Conservation (phyloP, 148 eudicot genomes). For the Polygonum aviculare region DNA sequence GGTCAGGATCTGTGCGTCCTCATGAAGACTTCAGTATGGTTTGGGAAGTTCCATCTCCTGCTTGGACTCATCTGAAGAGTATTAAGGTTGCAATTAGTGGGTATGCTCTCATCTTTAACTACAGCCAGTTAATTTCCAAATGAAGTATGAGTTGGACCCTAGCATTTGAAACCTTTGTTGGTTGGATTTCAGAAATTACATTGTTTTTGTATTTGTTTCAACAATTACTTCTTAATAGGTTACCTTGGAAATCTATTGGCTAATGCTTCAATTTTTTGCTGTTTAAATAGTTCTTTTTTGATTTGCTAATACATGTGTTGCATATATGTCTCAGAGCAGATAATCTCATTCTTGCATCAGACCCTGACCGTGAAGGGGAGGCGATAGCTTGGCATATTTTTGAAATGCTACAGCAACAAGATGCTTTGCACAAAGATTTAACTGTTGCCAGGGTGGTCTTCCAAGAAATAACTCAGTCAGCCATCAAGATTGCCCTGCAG, state of each 20-base stretch:
- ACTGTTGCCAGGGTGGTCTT: slow-evolving; percentile 83
- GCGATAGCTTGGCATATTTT: slow-evolving; percentile 98
- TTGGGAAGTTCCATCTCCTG: slow-evolving; percentile 96
- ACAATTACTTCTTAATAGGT: background rate
- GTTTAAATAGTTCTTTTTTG: background rate
- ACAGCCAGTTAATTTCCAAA: background rate
- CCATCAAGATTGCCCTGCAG: slow-evolving; percentile 70
- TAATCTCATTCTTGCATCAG: slow-evolving; percentile 95
- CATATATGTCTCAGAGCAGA: slow-evolving; percentile 62
- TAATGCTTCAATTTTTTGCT: background rate
- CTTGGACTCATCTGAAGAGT: slow-evolving; percentile 93
- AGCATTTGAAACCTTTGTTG: background rate
- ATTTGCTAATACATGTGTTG: slow-evolving; percentile 24
- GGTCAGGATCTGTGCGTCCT: slow-evolving; percentile 93
- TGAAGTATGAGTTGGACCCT: background rate
- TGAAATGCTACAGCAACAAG: slow-evolving; percentile 88
- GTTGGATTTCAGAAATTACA: background rate
- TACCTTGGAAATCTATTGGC: background rate
- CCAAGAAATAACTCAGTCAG: slow-evolving; percentile 80
- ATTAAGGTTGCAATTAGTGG: slow-evolving; percentile 83
- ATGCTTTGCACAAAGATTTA: slow-evolving; percentile 49
- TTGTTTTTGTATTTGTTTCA: background rate
- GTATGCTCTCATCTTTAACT: slow-evolving; percentile 32
- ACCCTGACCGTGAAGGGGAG: slow-evolving; percentile 99
- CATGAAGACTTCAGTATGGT: slow-evolving; percentile 96